Percentiles rank a stretch among this genome's conserved stretches.
Conservation (phyloP, 345 rosid genomes). For the Pseudoturritis turrita region DNA sequence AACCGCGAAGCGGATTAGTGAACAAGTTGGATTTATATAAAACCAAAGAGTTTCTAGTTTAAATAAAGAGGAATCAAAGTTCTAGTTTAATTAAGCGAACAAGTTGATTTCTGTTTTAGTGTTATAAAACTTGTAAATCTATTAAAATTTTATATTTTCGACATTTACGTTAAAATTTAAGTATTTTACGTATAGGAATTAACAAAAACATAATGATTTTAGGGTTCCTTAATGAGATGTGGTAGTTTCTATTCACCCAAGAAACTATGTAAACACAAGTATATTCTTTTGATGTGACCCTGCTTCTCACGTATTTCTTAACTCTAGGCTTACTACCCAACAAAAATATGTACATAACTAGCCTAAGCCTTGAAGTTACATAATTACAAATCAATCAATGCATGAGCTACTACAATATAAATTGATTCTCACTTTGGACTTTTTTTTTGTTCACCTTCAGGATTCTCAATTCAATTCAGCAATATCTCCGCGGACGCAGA, state of each 20-base stretch:
- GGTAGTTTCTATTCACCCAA: background rate
- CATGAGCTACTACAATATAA: background rate
- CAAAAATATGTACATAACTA: background rate
- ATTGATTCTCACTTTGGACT: background rate
- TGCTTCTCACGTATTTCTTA: background rate
- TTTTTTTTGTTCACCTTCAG: conserved; percentile 28
- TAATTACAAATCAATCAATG: background rate
- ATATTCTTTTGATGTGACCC: background rate
- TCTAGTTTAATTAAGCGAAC: conserved; percentile 30
- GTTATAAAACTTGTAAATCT: background rate
- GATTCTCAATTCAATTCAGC: conserved; percentile 89
- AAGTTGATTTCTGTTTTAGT: conserved; percentile 36
- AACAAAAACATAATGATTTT: conserved; percentile 27
- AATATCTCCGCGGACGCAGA: conserved; percentile 65
- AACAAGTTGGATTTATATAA: background rate
- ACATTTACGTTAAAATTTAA: background rate
- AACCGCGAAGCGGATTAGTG: too few relatives aligned
- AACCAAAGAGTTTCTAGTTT: background rate
- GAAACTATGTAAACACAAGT: background rate
- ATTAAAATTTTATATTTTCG: background rate
- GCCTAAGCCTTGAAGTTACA: background rate
- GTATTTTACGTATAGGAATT: background rate
- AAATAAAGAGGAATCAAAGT: background rate
- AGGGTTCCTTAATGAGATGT: background rate
- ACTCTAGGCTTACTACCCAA: background rate